Conservation (phyloP, 2,329 filamentous ascomycete species). For the Phyllosticta ampelicida region DNA sequence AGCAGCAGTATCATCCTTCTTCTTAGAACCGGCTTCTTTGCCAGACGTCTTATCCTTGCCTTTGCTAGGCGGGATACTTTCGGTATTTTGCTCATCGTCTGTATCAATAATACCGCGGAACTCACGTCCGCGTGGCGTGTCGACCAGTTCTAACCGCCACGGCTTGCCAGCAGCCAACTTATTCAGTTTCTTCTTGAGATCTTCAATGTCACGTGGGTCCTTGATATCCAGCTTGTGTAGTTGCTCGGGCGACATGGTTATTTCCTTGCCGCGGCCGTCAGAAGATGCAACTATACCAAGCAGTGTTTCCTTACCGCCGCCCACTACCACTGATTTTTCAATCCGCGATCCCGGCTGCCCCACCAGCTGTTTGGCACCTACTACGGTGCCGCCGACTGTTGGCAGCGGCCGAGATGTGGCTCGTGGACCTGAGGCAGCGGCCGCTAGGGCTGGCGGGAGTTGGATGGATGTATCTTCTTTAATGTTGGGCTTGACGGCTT, state of each 20-base stretch:
- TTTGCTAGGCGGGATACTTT: slow-evolving; percentile 16
- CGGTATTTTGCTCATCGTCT: slow-evolving; percentile 41
- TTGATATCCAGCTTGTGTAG: slow-evolving; percentile 54
- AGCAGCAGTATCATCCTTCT: slow-evolving; percentile 13
- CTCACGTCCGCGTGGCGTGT: slow-evolving; percentile 54
- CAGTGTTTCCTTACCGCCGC: slow-evolving; percentile 44
- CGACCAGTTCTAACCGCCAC: slow-evolving; percentile 74
- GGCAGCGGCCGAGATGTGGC: slow-evolving; percentile 27
- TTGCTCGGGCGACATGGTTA: slow-evolving; percentile 53
- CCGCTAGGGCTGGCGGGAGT: slow-evolving; percentile 14
- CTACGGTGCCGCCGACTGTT: slow-evolving; percentile 47
- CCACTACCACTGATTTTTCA: slow-evolving; percentile 40
- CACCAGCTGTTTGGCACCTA: slow-evolving; percentile 47
- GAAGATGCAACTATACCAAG: slow-evolving; percentile 44
- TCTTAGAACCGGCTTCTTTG: slow-evolving; percentile 14
- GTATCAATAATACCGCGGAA: slow-evolving; percentile 59
- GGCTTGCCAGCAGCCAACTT: slow-evolving; percentile 57
- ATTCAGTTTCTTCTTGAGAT: slow-evolving; percentile 57
- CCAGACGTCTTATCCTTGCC: slow-evolving; percentile 8
- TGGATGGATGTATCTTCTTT: not conserved
- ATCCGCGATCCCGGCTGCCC: slow-evolving; percentile 46
- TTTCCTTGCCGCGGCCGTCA: slow-evolving; percentile 45
- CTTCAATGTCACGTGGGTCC: slow-evolving; percentile 55
- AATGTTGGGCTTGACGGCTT: not conserved
- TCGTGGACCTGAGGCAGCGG: slow-evolving; percentile 15